phyloP scores from a whole-genome alignment of 2,329 filamentous ascomycete genomes.

The Amesomyces nigricolor region DNA sequence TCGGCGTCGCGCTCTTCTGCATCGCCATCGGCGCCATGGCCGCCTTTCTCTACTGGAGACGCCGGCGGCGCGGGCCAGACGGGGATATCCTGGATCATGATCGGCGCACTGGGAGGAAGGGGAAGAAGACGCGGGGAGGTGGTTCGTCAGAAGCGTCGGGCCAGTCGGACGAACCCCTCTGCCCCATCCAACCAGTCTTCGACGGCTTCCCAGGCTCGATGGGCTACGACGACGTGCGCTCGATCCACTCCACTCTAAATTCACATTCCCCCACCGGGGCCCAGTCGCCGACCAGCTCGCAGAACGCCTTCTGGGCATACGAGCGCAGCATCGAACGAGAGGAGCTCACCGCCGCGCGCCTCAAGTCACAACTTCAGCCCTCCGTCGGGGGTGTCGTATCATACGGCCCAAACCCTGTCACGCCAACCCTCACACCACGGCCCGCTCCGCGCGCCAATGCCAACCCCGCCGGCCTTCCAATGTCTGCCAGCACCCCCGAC shows the following conservation, averaged over 20 bases:
- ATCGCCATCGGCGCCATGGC: conserved; percentile 25
- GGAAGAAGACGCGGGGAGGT: conserved; percentile 21
- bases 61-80: conserved; percentile 20
- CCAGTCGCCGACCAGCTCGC: conserved; percentile 22
- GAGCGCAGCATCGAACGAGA: conserved; percentile 23
- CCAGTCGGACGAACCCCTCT: conserved; percentile 23
- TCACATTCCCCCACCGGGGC: conserved; percentile 21
- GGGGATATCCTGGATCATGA: conserved; percentile 20
- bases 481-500: conserved; percentile 18
- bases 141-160: conserved; percentile 20
- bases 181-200: conserved; percentile 26
- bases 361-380: conserved; percentile 19
- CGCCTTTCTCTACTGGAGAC: conserved; percentile 24
- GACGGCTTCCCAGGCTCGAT: conserved; percentile 28
- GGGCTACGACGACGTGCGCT: conserved; percentile 28
- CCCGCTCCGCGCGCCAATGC: conserved; percentile 14
- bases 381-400: conserved; percentile 20
- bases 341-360: conserved; percentile 24
- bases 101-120: conserved; percentile 17
- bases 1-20: conserved; percentile 22
- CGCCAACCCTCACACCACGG: conserved; percentile 24
- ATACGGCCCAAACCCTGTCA: conserved; percentile 28
- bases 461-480: conserved; percentile 12
- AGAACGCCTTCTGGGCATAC: conserved; percentile 17
- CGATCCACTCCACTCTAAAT: conserved; percentile 22